Evolutionary conservation across 2,329 filamentous ascomycete genomes (phyloP).

Genomic region (Scedosporium aurantiacum): DNA sequence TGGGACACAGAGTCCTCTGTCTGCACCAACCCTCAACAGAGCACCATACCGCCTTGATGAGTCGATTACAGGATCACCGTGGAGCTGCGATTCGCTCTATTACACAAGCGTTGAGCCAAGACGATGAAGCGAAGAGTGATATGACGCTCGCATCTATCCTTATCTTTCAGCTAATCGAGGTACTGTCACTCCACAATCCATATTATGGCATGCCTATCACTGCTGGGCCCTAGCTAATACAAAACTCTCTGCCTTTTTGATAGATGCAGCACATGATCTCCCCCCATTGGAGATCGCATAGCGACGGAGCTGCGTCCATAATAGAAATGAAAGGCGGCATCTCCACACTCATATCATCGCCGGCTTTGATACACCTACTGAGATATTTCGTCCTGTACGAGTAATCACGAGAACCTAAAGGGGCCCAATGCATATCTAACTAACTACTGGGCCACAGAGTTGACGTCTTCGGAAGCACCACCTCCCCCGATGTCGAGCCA

Average conservation of each 20-base stretch:
- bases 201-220: not conserved
- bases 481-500: not conserved
- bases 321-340: not conserved
- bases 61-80: not conserved
- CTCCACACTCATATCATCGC: not conserved
- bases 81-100: not conserved
- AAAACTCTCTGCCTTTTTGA: not conserved
- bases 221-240: not conserved
- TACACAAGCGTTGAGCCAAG: not conserved
- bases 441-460: not conserved
- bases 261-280: not conserved
- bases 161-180: not conserved
- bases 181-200: not conserved
- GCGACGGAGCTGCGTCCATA: not conserved
- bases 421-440: not conserved
- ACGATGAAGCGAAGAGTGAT: not conserved
- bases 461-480: not conserved
- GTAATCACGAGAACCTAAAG: not conserved
- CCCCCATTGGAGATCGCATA: not conserved
- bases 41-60: not conserved
- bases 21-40: not conserved
- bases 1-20: not conserved
- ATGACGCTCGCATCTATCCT: not conserved
- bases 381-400: not conserved
- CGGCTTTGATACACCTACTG: not conserved